Evolutionary conservation across 2,329 filamentous ascomycete genomes (phyloP).

Genomic region (Sporothrix inflata): DNA sequence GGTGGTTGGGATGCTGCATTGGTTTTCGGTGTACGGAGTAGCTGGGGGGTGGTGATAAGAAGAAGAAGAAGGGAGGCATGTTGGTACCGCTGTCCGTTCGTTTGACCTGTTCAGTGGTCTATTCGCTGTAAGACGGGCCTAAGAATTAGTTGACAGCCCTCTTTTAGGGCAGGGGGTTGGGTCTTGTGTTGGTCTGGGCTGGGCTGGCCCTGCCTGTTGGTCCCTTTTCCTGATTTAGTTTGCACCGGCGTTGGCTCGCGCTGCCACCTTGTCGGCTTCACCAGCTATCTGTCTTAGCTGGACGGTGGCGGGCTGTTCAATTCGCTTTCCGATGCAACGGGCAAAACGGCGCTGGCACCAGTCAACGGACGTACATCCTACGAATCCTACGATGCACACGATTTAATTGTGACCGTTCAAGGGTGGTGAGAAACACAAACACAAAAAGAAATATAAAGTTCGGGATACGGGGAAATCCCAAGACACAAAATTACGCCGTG

Average conservation of each 20-base stretch:
- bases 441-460: background rate
- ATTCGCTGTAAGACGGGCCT: slow-evolving; percentile 5
- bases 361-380: background rate
- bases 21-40: slow-evolving; percentile 23
- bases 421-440: background rate
- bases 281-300: too few species aligned
- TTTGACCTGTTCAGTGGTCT: background rate
- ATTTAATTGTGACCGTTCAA: background rate
- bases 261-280: too few species aligned
- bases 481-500: background rate
- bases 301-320: too few species aligned
- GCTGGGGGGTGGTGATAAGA: slow-evolving; percentile 18
- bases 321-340: slow-evolving; percentile 13
- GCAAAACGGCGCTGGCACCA: background rate
- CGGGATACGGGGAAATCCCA: background rate
- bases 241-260: too few species aligned
- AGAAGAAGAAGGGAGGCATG: background rate
- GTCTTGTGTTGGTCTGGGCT: background rate
- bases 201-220: background rate
- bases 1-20: slow-evolving; percentile 6
- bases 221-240: too few species aligned
- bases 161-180: too few species aligned
- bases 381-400: background rate
- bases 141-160: background rate
- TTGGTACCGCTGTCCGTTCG: background rate